A percentile compares a stretch with the other conserved stretches of the same genome.
These are phyloP conservation scores for Juncus inflexus DNA, from an alignment of 176 grass and related monocot genomes.

Conservation along the genomic window DNA sequence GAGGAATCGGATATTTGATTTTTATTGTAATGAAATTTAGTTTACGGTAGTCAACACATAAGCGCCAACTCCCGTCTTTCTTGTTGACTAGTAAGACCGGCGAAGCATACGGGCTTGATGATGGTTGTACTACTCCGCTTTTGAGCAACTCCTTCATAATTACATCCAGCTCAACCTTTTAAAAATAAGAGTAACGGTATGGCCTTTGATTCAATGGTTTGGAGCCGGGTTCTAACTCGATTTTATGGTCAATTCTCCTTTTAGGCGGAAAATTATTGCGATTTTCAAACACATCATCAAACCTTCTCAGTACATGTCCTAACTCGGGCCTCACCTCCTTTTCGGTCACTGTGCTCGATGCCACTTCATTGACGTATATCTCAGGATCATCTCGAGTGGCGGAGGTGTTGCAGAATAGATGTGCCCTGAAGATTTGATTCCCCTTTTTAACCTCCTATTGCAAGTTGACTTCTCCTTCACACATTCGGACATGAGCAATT, in stretches of 20 bases:
- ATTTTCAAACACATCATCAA: not conserved
- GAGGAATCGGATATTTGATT: conserved; percentile 6
- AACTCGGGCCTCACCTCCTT: not conserved
- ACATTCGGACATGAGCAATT: not conserved
- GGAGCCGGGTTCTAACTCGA: not conserved
- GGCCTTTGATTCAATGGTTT: not conserved
- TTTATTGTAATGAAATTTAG: not conserved
- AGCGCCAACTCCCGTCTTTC: not conserved
- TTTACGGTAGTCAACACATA: conserved; percentile 10
- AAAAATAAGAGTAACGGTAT: not conserved
- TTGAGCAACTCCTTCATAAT: not conserved
- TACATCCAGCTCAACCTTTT: not conserved
- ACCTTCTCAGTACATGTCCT: not conserved
- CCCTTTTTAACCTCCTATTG: not conserved
- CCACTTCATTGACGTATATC: not conserved
- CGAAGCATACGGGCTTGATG: not conserved
- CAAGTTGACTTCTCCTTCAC: not conserved
- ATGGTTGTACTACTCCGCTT: not conserved
- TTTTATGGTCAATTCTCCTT: not conserved
- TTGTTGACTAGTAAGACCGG: conserved; percentile 7
- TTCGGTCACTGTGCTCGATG: not conserved
- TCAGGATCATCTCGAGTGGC: not conserved
- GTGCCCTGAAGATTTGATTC: not conserved
- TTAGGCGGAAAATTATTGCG: not conserved
- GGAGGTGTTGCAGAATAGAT: not conserved